A percentile compares a stretch with the other conserved stretches of the same genome.
These are phyloP conservation scores for Chytriomyces confervae DNA, from an alignment of 192 early-diverging fungal species.

Conservation along the genomic window DNA sequence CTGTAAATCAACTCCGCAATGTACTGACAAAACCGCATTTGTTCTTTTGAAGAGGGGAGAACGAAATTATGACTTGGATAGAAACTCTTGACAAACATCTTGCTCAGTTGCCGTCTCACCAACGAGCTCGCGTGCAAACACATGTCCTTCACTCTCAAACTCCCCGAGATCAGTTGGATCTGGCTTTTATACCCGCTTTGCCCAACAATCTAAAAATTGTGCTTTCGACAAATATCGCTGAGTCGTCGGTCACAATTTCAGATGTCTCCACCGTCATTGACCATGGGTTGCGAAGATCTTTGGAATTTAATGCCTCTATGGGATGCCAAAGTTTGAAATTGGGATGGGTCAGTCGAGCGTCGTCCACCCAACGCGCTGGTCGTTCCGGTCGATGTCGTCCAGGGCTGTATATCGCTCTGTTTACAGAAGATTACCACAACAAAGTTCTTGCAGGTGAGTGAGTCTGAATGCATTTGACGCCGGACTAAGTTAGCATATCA, in stretches of 20 bases:
- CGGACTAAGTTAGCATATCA: background rate
- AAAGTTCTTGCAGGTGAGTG: background rate
- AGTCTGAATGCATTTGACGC: background rate
- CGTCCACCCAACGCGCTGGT: background rate
- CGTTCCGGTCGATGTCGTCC: background rate
- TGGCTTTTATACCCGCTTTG: slow-evolving; percentile 1
- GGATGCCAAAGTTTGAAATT: slow-evolving; percentile 7
- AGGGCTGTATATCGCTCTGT: background rate
- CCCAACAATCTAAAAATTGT: slow-evolving; percentile 6
- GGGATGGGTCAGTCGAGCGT: slow-evolving; percentile 9
- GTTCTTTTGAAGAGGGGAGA: background rate
- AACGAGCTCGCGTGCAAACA: background rate
- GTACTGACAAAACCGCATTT: no score
- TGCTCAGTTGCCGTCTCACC: background rate
- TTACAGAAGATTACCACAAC: slow-evolving; percentile 3
- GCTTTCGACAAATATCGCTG: slow-evolving; percentile 4
- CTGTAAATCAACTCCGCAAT: background rate
- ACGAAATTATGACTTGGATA: slow-evolving; percentile 11
- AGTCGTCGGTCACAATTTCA: background rate
- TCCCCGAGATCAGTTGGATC: slow-evolving; percentile 4
- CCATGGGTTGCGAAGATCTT: slow-evolving; percentile 4
- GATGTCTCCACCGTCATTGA: slow-evolving; percentile 18
- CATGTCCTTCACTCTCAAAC: slow-evolving; percentile 13
- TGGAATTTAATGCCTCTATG: slow-evolving; percentile 13
- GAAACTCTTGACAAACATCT: slow-evolving; percentile 13